These are phyloP conservation scores for Aureobasidium uvarum DNA, from an alignment of 2,329 filamentous ascomycete species.

Conservation along the genomic window DNA sequence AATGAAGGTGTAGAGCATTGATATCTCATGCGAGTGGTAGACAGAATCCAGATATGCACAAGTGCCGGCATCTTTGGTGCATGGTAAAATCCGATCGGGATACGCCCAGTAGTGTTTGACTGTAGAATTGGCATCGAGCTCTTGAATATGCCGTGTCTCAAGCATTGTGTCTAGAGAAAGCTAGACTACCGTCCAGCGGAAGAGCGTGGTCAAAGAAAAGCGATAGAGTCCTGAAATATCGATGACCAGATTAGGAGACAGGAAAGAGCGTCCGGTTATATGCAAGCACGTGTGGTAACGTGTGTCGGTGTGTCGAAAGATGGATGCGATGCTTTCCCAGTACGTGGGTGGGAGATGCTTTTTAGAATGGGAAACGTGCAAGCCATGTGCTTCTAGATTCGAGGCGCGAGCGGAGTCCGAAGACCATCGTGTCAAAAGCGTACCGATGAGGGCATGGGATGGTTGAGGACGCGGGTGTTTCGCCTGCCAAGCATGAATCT, in stretches of 20 bases:
- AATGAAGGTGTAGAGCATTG: constrained; percentile 58
- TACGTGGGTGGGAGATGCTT: neutral
- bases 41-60: constrained; percentile 59
- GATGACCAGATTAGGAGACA: neutral
- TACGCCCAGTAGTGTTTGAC: constrained; percentile 56
- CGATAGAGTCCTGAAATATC: neutral
- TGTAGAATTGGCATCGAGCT: constrained; percentile 34
- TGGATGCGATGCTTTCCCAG: neutral
- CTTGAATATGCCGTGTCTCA: constrained; percentile 35
- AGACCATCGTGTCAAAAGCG: neutral
- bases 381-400: constrained; percentile 16
- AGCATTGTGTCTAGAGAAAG: constrained; percentile 1
- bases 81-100: constrained; percentile 53
- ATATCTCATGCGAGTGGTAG: constrained; percentile 54
- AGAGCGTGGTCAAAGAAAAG: neutral
- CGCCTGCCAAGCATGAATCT: constrained; percentile 20
- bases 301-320: neutral
- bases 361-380: constrained; percentile 8
- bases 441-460: constrained; percentile 12
- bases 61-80: constrained; percentile 57
- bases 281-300: constrained; percentile 3
- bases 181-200: neutral
- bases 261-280: neutral
- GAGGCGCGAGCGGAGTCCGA: constrained; percentile 2
- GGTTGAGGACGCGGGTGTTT: constrained; percentile 3